Percentiles rank a stretch among this genome's conserved stretches.
phyloP scores from a whole-genome alignment of 2,329 filamentous ascomycete species.

The Talaromyces atroroseus region DNA sequence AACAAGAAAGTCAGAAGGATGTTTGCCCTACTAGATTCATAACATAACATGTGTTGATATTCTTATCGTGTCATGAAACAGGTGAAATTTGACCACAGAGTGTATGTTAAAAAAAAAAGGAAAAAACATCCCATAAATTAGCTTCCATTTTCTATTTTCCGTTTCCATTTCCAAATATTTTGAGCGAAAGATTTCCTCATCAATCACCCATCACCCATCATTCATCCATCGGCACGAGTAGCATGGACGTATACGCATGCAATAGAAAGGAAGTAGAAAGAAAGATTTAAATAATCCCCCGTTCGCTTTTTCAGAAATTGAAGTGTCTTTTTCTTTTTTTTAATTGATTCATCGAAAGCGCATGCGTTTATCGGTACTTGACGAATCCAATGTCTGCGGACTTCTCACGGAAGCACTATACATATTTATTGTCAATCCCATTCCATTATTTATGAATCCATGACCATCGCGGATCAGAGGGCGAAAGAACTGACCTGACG shows the following conservation, averaged over 20 bases:
- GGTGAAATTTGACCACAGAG: not conserved
- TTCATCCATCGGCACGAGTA: not conserved
- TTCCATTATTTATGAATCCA: not conserved
- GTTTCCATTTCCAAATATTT: not conserved
- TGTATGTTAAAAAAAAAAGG: not conserved
- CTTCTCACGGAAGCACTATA: constrained; percentile 64
- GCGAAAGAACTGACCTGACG: constrained; percentile 13
- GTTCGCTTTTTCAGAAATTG: not conserved
- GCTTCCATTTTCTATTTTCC: not conserved
- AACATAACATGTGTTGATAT: not conserved
- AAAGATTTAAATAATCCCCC: not conserved
- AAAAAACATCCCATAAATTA: not conserved
- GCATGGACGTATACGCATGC: not conserved
- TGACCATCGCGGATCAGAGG: not conserved
- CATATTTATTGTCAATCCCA: not conserved
- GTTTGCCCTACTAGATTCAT: constrained; percentile 4
- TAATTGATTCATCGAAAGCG: not conserved
- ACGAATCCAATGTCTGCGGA: constrained; percentile 61
- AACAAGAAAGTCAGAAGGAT: not conserved
- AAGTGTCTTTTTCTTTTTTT: not conserved
- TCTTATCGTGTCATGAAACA: not conserved
- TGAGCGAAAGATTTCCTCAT: not conserved
- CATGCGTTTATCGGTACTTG: constrained; percentile 40
- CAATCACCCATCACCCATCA: not conserved
- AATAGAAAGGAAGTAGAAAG: not conserved